Evolutionary conservation across 1,284 basidiomycete genomes (phyloP).

Genomic region (Leccinum griseonigrum): DNA sequence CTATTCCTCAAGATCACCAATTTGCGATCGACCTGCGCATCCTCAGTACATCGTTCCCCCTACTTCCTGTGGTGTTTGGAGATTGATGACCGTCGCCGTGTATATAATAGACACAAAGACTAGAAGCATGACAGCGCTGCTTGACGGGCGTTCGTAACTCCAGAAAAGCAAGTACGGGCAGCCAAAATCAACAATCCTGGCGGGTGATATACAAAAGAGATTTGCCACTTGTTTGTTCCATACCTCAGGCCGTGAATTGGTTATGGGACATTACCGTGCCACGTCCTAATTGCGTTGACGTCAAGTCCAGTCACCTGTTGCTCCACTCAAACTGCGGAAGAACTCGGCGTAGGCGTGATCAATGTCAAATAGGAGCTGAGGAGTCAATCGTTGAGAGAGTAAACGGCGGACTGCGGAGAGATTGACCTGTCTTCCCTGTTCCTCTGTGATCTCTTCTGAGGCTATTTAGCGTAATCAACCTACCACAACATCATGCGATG

Average conservation of each 20-base stretch:
- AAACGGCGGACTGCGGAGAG: background rate
- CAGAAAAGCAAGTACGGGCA: slow-evolving; percentile 36
- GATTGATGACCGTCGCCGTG: background rate
- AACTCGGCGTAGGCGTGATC: slow-evolving; percentile 97
- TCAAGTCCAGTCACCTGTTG: slow-evolving; percentile 29
- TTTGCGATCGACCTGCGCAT: slow-evolving; percentile 95
- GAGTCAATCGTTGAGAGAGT: background rate
- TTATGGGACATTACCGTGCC: background rate
- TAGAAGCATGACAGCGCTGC: slow-evolving; percentile 79
- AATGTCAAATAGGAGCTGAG: slow-evolving; percentile 90
- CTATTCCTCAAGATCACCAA: slow-evolving; percentile 84
- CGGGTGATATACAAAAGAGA: background rate
- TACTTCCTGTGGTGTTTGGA: background rate
- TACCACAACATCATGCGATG: slow-evolving; percentile 29
- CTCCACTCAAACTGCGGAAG: slow-evolving; percentile 77
- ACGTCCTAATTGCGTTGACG: background rate
- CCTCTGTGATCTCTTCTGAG: slow-evolving; percentile 94
- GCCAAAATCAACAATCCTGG: too few species aligned
- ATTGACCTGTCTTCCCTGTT: slow-evolving; percentile 87
- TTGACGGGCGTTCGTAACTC: slow-evolving; percentile 69
- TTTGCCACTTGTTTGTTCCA: background rate
- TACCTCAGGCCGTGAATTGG: too few species aligned
- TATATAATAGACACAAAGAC: slow-evolving; percentile 77
- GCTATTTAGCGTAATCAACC: slow-evolving; percentile 96
- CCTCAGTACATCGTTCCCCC: slow-evolving; percentile 66